Evolutionary conservation across 2,329 filamentous ascomycete species (phyloP), one percentile per base, ranked within the genome.

Genomic region (Talaromyces sp.): DNA sequence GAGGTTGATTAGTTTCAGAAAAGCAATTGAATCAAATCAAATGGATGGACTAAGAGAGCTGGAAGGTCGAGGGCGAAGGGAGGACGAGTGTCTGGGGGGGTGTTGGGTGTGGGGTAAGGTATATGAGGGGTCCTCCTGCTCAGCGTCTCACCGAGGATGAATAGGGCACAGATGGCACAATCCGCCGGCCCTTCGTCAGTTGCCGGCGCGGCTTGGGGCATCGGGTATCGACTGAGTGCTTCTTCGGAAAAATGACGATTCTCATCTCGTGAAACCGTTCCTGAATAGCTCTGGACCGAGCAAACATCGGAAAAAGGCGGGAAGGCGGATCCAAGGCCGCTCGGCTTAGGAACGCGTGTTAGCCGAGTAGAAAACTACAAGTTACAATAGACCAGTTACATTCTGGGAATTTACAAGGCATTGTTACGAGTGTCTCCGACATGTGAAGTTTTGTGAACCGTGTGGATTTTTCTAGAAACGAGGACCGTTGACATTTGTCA

Each of bases 251-350:
- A 47, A 22, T 17, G 44, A 47, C 19, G 19, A 6, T 47, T 47
- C 28, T 28, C 44, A 30, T 53, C 25, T 30, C 49, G 49, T 53
- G 49, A 53, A 53, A 53, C 44, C 49, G 49, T 49, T 10, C n/a
- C 28, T 47, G 27, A 15, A 27, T 7, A 32, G 22, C 36, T n/a
- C 30, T 49, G 47, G 47, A 51, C 56, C 60, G 56, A 56, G 28
- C 32, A 52, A 59, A 19, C 22, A 22, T 63, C 61, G 61, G 61
- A 52, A 60, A 63, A 63, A 63, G 61, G 61, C 61, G 61, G 61
- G 39, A 51, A 19, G 15, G 36, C 47, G 44, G 33, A 28, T 5
- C 15, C 13, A 15, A 25, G n/a, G 19, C 49, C 17, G 27, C 49
- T 53, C 11, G 49, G 49, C 49, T 30, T 17, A 28, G 27, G 4